Evolutionary conservation across 139 green algal species (phyloP), one percentile per base, ranked within the genome.

Genomic region (Coccomyxa sp.): DNA sequence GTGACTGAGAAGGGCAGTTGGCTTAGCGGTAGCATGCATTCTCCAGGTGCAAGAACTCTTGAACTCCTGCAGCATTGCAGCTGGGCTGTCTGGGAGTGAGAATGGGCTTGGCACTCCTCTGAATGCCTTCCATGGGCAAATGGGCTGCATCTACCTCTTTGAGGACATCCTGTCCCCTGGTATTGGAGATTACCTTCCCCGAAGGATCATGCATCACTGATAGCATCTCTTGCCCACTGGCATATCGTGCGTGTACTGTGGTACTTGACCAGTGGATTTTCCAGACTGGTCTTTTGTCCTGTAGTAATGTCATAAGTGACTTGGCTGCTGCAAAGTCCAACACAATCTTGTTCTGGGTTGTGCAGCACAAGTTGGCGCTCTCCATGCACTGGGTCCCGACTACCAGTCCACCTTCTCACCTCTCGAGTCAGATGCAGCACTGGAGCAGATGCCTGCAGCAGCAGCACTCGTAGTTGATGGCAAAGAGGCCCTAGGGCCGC

Each of bases 111-210:
- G 63, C 0, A 51, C 14, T 21, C 80, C 81, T 18, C 67, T 91
- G 57, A 67, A n/a, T 17, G 84, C 85, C n/a, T 86, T 91, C 67
- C 63, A 59, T 13, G 88, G 86, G 28, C 88, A 90, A 79, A 86
- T 89, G 76, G 86, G 77, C 57, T 86, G 84, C n/a, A 82, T 88
- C 23, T 85, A 90, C 63, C 79, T 91, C 25, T 91, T 91, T 67
- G 86, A 90, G 0, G 86, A 86, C n/a, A 60, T 80, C 16, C 85
- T 88, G 7, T 76, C 80, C 27, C 79, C 84, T 84, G 87, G 87
- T 87, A 71, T 21, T 71, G 18, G 4, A 71, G 63, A 82, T 30
- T n/a, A 82, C 25, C 74, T 79, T 45, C 28, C 28, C 74, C 18
- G 30, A 58, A 28, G 63, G 18, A 71, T 25, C 9, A 71, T 71